Base-by-base conservation (phyloP, 805 yeast genomes). In the Kuraishia cidri region DNA sequence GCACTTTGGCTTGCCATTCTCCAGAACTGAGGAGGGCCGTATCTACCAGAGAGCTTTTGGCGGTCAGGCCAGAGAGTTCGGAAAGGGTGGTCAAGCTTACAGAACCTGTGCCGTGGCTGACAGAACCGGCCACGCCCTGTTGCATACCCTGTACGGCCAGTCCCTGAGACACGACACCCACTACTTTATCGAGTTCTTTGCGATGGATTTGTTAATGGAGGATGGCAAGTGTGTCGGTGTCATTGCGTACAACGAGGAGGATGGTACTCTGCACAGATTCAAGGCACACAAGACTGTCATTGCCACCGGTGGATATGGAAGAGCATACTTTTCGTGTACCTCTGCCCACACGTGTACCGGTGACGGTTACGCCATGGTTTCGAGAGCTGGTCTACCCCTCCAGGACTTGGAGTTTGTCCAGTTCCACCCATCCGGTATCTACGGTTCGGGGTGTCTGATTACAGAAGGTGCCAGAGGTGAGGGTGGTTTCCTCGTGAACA, bases 401-500 rank as follows among this genome's bases (percentile, higher is more conserved):
- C 95, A 90, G 67, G 98, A 90, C 66, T 69, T 90, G 64, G 98
- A 90, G 68, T 90, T 90, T 56, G 88, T 90, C 41, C 98, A 90
- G 68, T 90, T 90, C 86, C 98, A 90, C 64, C 98, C 98, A 36
- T 87, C 97, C 17, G 98, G 98, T 75, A 92, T 90, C 63, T 90
- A 90, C 62, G 98, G 98, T 39, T 86, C 97, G 26, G 98, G 98
- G 44, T 92, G 97, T 72, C 69, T 90, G 69, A 92, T 92, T 60
- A 92, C 98, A 36, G 98, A 92, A 67, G 98, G 98, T 69, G 95
- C 97, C 46, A 83, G 98, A 72, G 98, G 98, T 75, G 98, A 92
- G 72, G 98, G 98, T 77, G 98, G 98, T 44, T 92, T 75, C 75
- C 71, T 90, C 60, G 72, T 90, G 43, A 90, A 90, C 75, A 75